Evolutionary conservation across 108 stramenopile genomes (phyloP).

Genomic region (Fragilaria crotonensis): DNA sequence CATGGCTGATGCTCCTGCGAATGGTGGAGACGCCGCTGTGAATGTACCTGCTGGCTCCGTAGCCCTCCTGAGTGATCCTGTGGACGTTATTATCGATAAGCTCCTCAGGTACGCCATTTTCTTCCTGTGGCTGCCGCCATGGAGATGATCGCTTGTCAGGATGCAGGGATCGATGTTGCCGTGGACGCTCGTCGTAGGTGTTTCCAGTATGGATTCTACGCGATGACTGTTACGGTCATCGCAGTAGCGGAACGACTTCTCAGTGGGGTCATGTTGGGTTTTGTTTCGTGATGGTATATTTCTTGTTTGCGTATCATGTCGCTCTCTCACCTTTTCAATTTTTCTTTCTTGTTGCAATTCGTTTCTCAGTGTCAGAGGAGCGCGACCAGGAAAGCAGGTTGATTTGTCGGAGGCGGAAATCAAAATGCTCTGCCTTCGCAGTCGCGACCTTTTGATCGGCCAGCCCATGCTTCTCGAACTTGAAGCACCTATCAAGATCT

Average conservation of each 20-base stretch:
- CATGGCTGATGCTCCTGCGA: constrained; percentile 4
- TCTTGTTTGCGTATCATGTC: too few relatives aligned
- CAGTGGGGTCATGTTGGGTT: too few relatives aligned
- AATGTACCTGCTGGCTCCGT: constrained; percentile 25
- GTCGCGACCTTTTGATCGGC: constrained; percentile 87
- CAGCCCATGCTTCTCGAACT: constrained; percentile 99
- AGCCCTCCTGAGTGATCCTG: constrained; percentile 75
- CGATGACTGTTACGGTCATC: neutral
- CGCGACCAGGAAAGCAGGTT: constrained; percentile 84
- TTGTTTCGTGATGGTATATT: too few relatives aligned
- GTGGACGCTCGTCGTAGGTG: too few relatives aligned
- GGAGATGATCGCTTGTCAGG: too few relatives aligned
- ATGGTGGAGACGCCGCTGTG: constrained; percentile 9
- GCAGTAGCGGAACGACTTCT: too few relatives aligned
- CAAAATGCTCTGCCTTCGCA: constrained; percentile 87
- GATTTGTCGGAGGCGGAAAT: constrained; percentile 89
- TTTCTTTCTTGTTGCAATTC: too few relatives aligned
- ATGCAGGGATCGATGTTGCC: too few relatives aligned
- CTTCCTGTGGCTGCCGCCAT: too few relatives aligned
- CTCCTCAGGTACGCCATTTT: constrained; percentile 52
- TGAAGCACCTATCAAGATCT: constrained; percentile 97
- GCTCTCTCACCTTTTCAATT: too few relatives aligned
- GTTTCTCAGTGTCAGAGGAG: constrained; percentile 84
- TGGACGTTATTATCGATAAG: constrained; percentile 87
- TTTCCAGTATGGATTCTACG: neutral